phyloP scores from a whole-genome alignment of 768 basidiomycete genomes.

The Collybia mongolica region DNA sequence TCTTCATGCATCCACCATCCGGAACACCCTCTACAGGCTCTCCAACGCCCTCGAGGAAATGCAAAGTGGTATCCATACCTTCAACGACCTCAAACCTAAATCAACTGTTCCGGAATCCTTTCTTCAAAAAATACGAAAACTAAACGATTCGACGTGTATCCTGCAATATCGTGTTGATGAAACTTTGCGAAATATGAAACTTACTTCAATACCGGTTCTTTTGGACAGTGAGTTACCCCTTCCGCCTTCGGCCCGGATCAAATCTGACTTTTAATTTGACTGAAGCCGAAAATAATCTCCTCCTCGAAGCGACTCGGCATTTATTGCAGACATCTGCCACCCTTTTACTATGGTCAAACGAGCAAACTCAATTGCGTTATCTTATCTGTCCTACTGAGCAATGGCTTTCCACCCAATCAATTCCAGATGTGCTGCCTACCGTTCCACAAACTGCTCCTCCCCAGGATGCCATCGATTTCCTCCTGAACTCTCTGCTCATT shows the following conservation, averaged over 20 bases:
- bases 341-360: slow-evolving; percentile 24
- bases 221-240: slow-evolving; percentile 30
- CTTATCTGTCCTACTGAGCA: slow-evolving; percentile 28
- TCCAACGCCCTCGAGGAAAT: slow-evolving; percentile 36
- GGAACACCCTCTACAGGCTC: slow-evolving; percentile 28
- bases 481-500: slow-evolving; percentile 67
- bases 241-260: neutral
- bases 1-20: slow-evolving; percentile 17
- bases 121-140: slow-evolving; percentile 22
- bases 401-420: slow-evolving; percentile 28
- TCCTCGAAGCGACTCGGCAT: slow-evolving; percentile 26
- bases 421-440: slow-evolving; percentile 10
- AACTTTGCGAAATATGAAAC: slow-evolving; percentile 16
- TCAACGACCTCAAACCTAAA: slow-evolving; percentile 30
- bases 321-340: slow-evolving; percentile 13
- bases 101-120: slow-evolving; percentile 18
- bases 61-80: slow-evolving; percentile 28
- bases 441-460: slow-evolving; percentile 8
- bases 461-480: slow-evolving; percentile 26
- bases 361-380: slow-evolving; percentile 25
- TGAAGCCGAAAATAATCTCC: slow-evolving; percentile 33
- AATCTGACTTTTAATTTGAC: neutral
- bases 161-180: slow-evolving; percentile 22
- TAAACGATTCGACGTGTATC: slow-evolving; percentile 20
- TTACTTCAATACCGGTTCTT: slow-evolving; percentile 29